Evolutionary conservation across 306 rosid genomes (phyloP), one percentile per base, ranked within the genome.

Genomic region (Erythrophleum fordii): DNA sequence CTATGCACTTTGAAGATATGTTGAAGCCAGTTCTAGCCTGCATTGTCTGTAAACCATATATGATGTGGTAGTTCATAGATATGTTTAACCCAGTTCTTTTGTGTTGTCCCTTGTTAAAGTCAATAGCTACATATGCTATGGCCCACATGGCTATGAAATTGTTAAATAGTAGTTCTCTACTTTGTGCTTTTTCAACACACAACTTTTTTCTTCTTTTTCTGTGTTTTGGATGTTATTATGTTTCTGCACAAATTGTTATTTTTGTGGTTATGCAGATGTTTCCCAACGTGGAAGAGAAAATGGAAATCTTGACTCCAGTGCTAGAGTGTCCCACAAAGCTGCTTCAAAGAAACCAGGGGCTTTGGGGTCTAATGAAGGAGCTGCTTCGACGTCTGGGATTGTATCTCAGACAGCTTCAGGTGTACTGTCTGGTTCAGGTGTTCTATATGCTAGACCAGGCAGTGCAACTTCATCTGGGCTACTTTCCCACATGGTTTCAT

Each of bases 371-470:
- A 86, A 87, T 81, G 97, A 96, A 71, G 98, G 87, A 73, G 88
- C 96, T 84, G 91, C 98, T 23, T 90, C 98, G 37, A 88, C 93
- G 58, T 89, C 98, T 81, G 98, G 97, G 81, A 85, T 93, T 78
- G 99, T 81, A 77, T 96, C 99, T 31, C 99, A 93, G 93, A 93
- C 98, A 58, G 93, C 98, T 61, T 93, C 99, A 5, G 98, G 99
- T 67, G 99, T 96, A 28, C 92, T 96, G 78, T 96, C 99, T 77
- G 99, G 99, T 89, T 96, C 99, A 10, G 99, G 99, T 39, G 99
- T 96, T 49, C 87, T 96, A 76, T 93, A 96, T 92, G 99, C 98
- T 84, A 92, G 98, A 82, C 94, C 99, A 13, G 97, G 97, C 79
- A 96, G 98, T 87, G 97, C 99, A 76, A 93, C 98, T 73, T 96